Conservation (phyloP, 495 filamentous ascomycete species). For the Chaetomium tenue region DNA sequence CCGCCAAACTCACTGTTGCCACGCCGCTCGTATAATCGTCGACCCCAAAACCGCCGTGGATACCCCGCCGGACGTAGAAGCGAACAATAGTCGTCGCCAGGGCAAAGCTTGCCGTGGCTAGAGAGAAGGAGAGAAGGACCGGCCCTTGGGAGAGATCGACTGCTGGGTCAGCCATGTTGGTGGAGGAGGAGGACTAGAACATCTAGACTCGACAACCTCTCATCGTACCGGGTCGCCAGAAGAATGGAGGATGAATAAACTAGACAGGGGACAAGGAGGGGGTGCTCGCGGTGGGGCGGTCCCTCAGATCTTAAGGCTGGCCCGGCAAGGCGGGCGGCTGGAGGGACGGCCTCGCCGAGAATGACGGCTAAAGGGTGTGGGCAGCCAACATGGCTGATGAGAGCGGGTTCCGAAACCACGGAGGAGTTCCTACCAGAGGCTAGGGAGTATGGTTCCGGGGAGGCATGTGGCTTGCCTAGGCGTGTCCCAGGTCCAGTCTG, state of each 20-base stretch:
- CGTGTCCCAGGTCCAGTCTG: background rate
- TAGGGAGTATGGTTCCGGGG: constrained; percentile 27
- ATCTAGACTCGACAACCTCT: constrained; percentile 16
- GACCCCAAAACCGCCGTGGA: constrained; percentile 28
- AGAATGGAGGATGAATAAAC: constrained; percentile 17
- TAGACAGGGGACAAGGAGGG: constrained; percentile 13
- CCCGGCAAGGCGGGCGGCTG: constrained; percentile 14
- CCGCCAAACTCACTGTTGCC: constrained; percentile 32
- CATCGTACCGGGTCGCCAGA: constrained; percentile 15
- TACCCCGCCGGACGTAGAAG: constrained; percentile 33
- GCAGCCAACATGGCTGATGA: constrained; percentile 21
- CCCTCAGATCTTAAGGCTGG: constrained; percentile 16
- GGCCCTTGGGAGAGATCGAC: constrained; percentile 36
- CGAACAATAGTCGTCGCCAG: constrained; percentile 38
- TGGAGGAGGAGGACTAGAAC: constrained; percentile 12
- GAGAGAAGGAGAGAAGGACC: constrained; percentile 42
- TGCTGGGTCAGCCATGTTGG: constrained; percentile 30
- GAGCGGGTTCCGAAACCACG: constrained; percentile 30
- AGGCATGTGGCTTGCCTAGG: background rate
- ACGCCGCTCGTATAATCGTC: constrained; percentile 37
- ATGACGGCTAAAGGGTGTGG: constrained; percentile 24
- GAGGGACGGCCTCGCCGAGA: constrained; percentile 11
- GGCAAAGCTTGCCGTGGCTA: constrained; percentile 36
- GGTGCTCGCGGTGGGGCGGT: background rate
- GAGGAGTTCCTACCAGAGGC: constrained; percentile 34